Conservation (phyloP, 345 rosid genomes). For the Euphorbia pulcherrima region DNA sequence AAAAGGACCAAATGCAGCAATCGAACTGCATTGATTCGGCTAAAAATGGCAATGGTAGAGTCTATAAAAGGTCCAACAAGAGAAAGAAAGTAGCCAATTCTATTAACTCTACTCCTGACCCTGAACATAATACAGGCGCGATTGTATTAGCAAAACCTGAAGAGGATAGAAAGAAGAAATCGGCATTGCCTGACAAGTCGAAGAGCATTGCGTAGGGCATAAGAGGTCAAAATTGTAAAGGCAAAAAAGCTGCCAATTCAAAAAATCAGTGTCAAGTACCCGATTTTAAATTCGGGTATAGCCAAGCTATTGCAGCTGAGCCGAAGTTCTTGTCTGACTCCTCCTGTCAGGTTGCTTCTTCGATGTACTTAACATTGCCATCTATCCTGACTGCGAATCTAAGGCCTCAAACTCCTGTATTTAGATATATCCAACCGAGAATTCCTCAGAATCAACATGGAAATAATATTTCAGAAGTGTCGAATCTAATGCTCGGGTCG, state of each 20-base stretch:
- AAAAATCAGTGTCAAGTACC: conserved; percentile 12
- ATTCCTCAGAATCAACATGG: conserved; percentile 20
- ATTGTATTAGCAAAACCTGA: conserved; percentile 16
- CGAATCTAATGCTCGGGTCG: conserved; percentile 26
- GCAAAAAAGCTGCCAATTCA: conserved; percentile 23
- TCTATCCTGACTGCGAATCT: conserved; percentile 23
- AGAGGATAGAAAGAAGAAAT: conserved; percentile 20
- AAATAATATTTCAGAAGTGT: conserved; percentile 20
- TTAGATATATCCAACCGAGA: conserved; percentile 29
- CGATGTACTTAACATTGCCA: conserved; percentile 36
- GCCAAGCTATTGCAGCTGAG: no score
- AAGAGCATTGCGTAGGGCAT: conserved; percentile 41
- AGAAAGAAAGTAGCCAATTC: conserved; percentile 16
- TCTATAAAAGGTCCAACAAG: conserved; percentile 15
- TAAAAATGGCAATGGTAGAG: conserved; percentile 12
- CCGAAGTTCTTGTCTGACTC: conserved; percentile 24
- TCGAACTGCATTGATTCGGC: conserved; percentile 14
- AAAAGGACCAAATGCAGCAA: conserved; percentile 12
- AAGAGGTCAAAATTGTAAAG: conserved; percentile 33
- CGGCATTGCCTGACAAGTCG: conserved; percentile 18
- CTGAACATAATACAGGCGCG: no score
- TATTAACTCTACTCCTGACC: no score
- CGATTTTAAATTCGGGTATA: no score
- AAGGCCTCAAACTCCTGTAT: conserved; percentile 27
- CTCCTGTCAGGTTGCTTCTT: conserved; percentile 34